Percentiles rank a stretch among this genome's conserved stretches.
These are phyloP conservation scores for Piromyces finnis DNA, from an alignment of 192 early-diverging fungal genomes.

Conservation along the genomic window DNA sequence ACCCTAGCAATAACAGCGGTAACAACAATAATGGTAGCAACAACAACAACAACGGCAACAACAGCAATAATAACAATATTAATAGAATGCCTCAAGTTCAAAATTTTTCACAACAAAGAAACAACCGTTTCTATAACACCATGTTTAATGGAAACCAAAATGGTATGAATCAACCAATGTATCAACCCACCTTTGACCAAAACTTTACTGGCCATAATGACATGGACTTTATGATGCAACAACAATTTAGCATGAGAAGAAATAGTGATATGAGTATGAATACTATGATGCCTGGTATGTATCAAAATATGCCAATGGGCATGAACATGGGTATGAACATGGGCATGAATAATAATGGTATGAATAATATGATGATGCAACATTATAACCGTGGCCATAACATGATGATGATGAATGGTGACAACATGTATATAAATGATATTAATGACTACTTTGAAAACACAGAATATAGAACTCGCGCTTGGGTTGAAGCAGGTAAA, in stretches of 20 bases:
- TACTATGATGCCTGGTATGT: background rate
- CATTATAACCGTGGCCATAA: background rate
- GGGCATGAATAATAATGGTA: background rate
- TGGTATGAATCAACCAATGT: background rate
- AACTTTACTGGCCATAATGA: background rate
- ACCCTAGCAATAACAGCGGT: no score
- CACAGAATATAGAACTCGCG: constrained; percentile 27
- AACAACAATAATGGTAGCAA: no score
- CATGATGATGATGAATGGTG: background rate
- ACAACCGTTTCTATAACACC: background rate
- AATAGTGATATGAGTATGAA: background rate
- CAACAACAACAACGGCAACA: no score
- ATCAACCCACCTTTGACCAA: background rate
- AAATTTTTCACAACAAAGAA: background rate
- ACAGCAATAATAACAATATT: no score
- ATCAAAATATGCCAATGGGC: background rate
- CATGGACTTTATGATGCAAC: background rate
- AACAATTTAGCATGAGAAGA: background rate
- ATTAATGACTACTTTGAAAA: constrained; percentile 53
- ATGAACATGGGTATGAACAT: background rate
- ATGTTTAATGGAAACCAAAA: background rate
- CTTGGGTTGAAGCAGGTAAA: constrained; percentile 36
- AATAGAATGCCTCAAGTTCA: background rate
- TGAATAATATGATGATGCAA: background rate
- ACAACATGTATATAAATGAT: constrained; percentile 7